Evolutionary conservation across 306 rosid species (phyloP).

Genomic region (Hippophae rhamnoides): DNA sequence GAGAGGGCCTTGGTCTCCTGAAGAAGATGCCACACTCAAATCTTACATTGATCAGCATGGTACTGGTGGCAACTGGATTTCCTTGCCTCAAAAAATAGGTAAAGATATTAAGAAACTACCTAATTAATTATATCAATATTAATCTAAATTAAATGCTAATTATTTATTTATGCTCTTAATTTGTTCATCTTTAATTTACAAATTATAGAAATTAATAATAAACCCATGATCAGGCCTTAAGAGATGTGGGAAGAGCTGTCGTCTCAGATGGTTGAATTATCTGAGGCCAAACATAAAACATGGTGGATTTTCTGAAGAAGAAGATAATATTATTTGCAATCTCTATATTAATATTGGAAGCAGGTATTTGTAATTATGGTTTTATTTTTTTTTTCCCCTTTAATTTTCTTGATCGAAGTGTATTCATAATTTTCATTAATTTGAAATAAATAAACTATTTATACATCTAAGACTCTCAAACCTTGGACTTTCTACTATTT

Average conservation of each 20-base stretch:
- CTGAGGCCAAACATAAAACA: conserved; percentile 89
- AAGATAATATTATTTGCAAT: conserved; percentile 82
- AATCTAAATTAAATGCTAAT: too few relatives aligned
- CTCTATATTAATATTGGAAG: conserved; percentile 87
- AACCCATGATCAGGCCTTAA: conserved; percentile 44
- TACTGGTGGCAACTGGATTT: conserved; percentile 94
- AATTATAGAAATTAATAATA: neutral
- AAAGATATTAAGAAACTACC: neutral
- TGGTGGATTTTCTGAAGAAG: conserved; percentile 89
- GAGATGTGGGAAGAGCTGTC: conserved; percentile 97
- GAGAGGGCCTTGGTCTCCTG: conserved; percentile 98
- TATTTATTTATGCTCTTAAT: too few relatives aligned
- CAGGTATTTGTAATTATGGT: conserved; percentile 40
- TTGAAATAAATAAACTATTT: too few relatives aligned
- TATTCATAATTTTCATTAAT: too few relatives aligned
- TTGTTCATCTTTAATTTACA: too few relatives aligned
- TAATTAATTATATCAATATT: neutral
- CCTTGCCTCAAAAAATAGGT: conserved; percentile 94
- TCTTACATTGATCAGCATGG: conserved; percentile 72
- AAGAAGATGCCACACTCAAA: conserved; percentile 91
- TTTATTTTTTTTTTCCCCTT: too few relatives aligned
- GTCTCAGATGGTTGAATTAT: conserved; percentile 89
- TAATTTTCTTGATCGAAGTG: too few relatives aligned
- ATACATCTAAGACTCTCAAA: too few relatives aligned
- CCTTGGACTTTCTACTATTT: too few relatives aligned